These are phyloP conservation scores for Eudorina sp. DNA, from an alignment of 139 green algal genomes.

Conservation along the genomic window DNA sequence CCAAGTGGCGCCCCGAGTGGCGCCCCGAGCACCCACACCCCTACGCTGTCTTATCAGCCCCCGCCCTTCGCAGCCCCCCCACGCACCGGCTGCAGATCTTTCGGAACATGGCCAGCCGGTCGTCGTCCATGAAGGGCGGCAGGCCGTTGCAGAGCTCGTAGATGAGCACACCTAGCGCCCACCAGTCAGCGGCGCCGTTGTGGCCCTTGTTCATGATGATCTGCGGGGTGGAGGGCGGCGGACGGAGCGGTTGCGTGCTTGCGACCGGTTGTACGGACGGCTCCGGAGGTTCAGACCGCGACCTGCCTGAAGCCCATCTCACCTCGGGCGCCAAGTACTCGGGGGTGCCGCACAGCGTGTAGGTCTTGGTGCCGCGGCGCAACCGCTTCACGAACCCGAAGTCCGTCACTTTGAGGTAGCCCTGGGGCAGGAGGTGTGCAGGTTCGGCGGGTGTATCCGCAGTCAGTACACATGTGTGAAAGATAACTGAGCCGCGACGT, in stretches of 20 bases:
- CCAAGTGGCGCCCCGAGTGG: no score
- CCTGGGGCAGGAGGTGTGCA: slow-evolving; percentile 32
- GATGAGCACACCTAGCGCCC: slow-evolving; percentile 92
- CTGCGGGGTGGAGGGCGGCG: slow-evolving; percentile 56
- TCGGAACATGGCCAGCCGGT: slow-evolving; percentile 89
- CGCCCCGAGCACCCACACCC: no score
- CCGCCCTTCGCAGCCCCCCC: no score
- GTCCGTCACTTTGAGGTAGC: slow-evolving; percentile 86
- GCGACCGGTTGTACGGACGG: no score
- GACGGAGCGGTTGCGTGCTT: no score
- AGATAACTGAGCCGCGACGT: no score
- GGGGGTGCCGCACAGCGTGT: slow-evolving; percentile 95
- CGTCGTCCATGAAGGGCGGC: slow-evolving; percentile 91
- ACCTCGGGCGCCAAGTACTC: slow-evolving; percentile 94
- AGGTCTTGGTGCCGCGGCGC: slow-evolving; percentile 78
- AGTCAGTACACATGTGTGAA: no score
- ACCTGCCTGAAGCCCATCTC: not conserved
- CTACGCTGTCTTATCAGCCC: no score
- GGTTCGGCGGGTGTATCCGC: no score
- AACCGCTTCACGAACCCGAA: slow-evolving; percentile 95
- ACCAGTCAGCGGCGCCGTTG: slow-evolving; percentile 91
- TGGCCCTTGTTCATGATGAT: slow-evolving; percentile 87
- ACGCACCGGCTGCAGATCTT: slow-evolving; percentile 74
- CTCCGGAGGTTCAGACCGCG: not conserved
- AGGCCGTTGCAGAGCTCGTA: slow-evolving; percentile 90